phyloP scores from a whole-genome alignment of 371 early-diverging fungal genomes.

The Fennellomyces sp. region DNA sequence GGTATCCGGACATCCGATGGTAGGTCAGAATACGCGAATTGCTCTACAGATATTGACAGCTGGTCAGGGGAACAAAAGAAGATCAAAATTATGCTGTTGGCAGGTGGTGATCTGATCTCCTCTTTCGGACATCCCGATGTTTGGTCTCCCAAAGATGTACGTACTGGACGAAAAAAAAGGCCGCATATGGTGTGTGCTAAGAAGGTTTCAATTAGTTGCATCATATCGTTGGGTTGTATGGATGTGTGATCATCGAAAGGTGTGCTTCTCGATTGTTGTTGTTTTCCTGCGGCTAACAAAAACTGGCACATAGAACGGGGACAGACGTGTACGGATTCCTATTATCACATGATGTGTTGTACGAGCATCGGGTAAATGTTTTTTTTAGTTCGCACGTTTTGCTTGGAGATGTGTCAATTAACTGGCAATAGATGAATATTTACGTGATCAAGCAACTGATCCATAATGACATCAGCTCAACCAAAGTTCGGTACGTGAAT shows the following conservation, averaged over 20 bases:
- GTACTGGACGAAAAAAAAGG: conserved; percentile 17
- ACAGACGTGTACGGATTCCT: conserved; percentile 92
- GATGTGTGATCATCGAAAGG: conserved; percentile 95
- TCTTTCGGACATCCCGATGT: conserved; percentile 91
- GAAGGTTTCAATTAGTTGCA: conserved; percentile 67
- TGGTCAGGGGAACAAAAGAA: conserved; percentile 5
- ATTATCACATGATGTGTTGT: conserved; percentile 88
- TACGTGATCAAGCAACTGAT: conserved; percentile 93
- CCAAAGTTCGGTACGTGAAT: conserved; percentile 86
- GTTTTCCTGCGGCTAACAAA: neutral
- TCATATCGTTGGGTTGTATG: conserved; percentile 90
- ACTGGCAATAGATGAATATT: conserved; percentile 71
- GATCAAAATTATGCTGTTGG: conserved; percentile 88
- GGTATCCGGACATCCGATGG: conserved; percentile 54
- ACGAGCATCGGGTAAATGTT: conserved; percentile 76
- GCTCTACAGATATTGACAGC: neutral
- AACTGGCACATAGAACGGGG: conserved; percentile 57
- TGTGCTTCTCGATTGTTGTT: neutral
- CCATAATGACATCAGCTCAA: conserved; percentile 95
- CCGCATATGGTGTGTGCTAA: neutral
- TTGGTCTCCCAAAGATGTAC: conserved; percentile 91
- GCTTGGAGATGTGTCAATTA: neutral
- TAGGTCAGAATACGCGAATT: conserved; percentile 8
- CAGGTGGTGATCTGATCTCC: conserved; percentile 97
- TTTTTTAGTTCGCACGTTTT: neutral